Conservation (phyloP, 2,329 filamentous ascomycete genomes). For the Exophiala spinifera region DNA sequence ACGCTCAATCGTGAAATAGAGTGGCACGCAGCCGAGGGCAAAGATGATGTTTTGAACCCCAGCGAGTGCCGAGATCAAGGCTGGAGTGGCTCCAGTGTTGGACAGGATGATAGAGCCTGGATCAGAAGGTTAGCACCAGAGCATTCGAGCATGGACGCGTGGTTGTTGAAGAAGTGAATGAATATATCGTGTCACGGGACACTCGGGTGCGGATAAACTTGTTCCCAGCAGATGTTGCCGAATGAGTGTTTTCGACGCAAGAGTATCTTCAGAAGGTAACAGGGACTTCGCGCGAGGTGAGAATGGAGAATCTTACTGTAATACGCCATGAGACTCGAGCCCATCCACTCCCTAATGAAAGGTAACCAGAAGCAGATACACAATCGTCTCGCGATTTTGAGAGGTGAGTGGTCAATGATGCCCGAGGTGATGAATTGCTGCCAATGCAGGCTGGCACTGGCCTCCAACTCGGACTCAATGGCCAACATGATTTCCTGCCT, state of each 20-base stretch:
- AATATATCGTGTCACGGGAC: no score
- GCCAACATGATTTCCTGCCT: slow-evolving; percentile 29
- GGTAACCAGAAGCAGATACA: slow-evolving; percentile 23
- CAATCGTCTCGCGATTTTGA: slow-evolving; percentile 18
- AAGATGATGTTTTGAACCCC: slow-evolving; percentile 22
- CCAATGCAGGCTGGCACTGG: slow-evolving; percentile 16
- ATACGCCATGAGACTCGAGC: slow-evolving; percentile 13
- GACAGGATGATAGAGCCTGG: slow-evolving; percentile 19
- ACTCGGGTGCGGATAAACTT: no score
- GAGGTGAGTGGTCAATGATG: slow-evolving; percentile 16
- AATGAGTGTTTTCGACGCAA: no score
- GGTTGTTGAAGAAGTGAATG: no score
- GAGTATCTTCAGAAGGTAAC: no score
- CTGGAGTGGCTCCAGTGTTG: slow-evolving; percentile 8
- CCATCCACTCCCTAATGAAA: slow-evolving; percentile 22
- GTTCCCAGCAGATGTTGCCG: no score
- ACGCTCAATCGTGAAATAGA: slow-evolving; percentile 24
- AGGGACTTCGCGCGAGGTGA: no score
- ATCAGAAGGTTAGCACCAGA: background rate
- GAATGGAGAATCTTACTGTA: slow-evolving; percentile 10
- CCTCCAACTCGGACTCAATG: slow-evolving; percentile 22
- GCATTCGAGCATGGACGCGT: background rate
- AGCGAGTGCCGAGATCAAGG: slow-evolving; percentile 15
- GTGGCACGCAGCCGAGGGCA: slow-evolving; percentile 17
- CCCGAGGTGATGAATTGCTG: slow-evolving; percentile 15